Evolutionary conservation across 768 basidiomycete genomes (phyloP).

Genomic region (Naganishia onofrii): DNA sequence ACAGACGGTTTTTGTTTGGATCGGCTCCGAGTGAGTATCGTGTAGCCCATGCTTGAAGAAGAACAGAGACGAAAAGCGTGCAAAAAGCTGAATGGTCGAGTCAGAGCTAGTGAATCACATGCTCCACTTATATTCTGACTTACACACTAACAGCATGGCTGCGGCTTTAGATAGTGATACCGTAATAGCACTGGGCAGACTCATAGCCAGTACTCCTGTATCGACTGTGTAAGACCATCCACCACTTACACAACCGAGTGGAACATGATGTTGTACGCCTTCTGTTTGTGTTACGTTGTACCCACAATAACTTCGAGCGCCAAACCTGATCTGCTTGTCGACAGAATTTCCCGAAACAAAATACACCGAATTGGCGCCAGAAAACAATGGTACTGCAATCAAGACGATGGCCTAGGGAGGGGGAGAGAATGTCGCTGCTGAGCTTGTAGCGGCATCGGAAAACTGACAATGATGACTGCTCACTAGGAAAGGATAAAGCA

Average conservation of each 20-base stretch:
- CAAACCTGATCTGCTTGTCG: slow-evolving; percentile 29
- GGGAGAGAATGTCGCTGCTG: not conserved
- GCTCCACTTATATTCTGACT: too few relatives aligned
- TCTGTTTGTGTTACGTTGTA: slow-evolving; percentile 24
- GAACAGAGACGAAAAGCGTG: slow-evolving; percentile 13
- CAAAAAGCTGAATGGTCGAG: slow-evolving; percentile 17
- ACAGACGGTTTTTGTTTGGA: slow-evolving; percentile 21
- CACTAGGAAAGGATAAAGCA: slow-evolving; percentile 27
- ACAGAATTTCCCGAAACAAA: slow-evolving; percentile 20
- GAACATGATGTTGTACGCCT: slow-evolving; percentile 11
- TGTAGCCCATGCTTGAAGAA: slow-evolving; percentile 26
- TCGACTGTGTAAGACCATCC: slow-evolving; percentile 26
- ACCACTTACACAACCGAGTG: slow-evolving; percentile 25
- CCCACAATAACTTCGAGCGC: slow-evolving; percentile 26
- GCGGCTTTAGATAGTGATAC: slow-evolving; percentile 24
- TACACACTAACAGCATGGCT: slow-evolving; percentile 24
- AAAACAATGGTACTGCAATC: slow-evolving; percentile 18
- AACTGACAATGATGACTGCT: not conserved
- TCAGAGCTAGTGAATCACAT: too few relatives aligned
- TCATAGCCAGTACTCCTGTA: slow-evolving; percentile 7
- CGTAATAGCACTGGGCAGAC: slow-evolving; percentile 27
- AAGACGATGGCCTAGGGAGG: slow-evolving; percentile 5
- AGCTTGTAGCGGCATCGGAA: not conserved
- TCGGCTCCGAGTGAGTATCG: slow-evolving; percentile 10
- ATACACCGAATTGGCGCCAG: slow-evolving; percentile 5